Evolutionary conservation across 441 rosid genomes (phyloP).

Genomic region (Populus trichocarpa): DNA sequence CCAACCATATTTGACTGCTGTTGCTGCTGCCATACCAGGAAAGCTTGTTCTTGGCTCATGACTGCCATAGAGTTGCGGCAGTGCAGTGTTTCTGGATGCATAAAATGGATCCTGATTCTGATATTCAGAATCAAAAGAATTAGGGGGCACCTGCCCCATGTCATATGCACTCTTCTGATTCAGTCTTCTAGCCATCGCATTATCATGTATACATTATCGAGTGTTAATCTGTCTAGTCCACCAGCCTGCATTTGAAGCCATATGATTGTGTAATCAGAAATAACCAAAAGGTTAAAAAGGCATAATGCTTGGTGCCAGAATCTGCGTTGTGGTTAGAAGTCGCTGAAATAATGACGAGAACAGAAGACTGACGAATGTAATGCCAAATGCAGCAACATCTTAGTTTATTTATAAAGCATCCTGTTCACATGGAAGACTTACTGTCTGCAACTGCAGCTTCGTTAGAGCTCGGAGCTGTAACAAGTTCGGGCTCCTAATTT

Average conservation of each 20-base stretch:
- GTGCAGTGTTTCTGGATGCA: not conserved
- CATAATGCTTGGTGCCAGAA: not conserved
- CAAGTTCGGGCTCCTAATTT: slow-evolving; percentile 34
- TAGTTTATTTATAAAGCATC: not conserved
- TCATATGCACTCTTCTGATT: slow-evolving; percentile 1
- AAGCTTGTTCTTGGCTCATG: slow-evolving; percentile 13
- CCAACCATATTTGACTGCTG: not conserved
- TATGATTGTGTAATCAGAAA: not conserved
- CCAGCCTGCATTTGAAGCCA: slow-evolving; percentile 24
- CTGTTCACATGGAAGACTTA: slow-evolving; percentile 2
- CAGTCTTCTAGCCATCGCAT: slow-evolving; percentile 5
- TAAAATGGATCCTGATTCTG: slow-evolving; percentile 8
- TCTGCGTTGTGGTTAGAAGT: not conserved
- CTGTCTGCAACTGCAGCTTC: slow-evolving; percentile 8
- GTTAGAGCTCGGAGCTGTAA: slow-evolving; percentile 23
- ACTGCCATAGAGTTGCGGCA: not conserved
- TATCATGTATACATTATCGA: slow-evolving; percentile 18
- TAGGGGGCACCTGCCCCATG: slow-evolving; percentile 3
- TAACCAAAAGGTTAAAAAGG: not conserved
- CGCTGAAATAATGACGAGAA: no score
- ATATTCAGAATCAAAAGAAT: slow-evolving; percentile 20
- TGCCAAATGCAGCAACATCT: not conserved
- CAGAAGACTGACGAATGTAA: not conserved
- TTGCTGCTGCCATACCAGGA: slow-evolving; percentile 6
- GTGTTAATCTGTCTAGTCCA: slow-evolving; percentile 19